Evolutionary conservation across 768 basidiomycete species (phyloP).

Genomic region (Boletus huronensis): DNA sequence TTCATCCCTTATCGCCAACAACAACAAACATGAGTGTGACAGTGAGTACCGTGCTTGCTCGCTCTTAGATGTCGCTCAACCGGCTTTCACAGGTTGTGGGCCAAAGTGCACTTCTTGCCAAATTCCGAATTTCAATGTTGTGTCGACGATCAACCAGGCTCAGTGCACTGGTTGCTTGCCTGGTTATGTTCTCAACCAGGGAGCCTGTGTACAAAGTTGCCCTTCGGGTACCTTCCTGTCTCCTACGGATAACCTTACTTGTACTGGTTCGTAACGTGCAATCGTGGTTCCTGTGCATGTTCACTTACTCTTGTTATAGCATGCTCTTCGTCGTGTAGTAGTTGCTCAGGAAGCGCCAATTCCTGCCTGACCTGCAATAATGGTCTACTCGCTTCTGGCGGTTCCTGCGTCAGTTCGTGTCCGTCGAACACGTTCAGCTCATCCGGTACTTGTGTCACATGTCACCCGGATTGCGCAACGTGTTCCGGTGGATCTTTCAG

Average conservation of each 20-base stretch:
- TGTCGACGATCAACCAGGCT: slow-evolving; percentile 59
- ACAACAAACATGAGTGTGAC: slow-evolving; percentile 80
- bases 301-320: slow-evolving; percentile 35
- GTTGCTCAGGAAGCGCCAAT: slow-evolving; percentile 62
- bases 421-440: slow-evolving; percentile 69
- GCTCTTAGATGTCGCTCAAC: background rate
- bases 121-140: slow-evolving; percentile 66
- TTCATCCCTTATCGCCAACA: slow-evolving; percentile 71
- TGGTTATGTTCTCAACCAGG: slow-evolving; percentile 68
- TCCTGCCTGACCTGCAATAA: slow-evolving; percentile 74
- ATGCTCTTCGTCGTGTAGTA: slow-evolving; percentile 70
- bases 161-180: slow-evolving; percentile 79
- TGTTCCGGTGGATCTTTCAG: slow-evolving; percentile 78
- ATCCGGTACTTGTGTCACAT: slow-evolving; percentile 63
- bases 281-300: background rate
- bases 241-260: slow-evolving; percentile 69
- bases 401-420: slow-evolving; percentile 73
- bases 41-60: slow-evolving; percentile 39
- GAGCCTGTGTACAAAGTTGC: slow-evolving; percentile 66
- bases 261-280: slow-evolving; percentile 51
- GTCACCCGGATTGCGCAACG: slow-evolving; percentile 83
- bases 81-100: slow-evolving; percentile 60
- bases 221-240: slow-evolving; percentile 71
- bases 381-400: slow-evolving; percentile 62
- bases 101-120: slow-evolving; percentile 76